Base-by-base conservation (phyloP, 2,329 filamentous ascomycete species). In the Trichoderma breve region DNA sequence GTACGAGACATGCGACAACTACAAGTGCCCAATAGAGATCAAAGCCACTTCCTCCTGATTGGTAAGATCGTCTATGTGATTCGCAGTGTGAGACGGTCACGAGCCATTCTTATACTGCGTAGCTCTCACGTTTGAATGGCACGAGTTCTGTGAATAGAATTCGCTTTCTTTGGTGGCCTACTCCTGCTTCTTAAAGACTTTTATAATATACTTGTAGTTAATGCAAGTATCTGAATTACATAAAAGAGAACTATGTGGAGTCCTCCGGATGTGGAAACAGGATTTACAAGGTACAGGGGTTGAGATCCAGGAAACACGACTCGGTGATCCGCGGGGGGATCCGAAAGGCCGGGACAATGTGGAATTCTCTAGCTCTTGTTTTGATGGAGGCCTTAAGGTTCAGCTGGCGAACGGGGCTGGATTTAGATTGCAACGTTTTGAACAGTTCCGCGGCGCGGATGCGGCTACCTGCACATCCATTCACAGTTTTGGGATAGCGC, bases 91-190 rank as follows among this genome's bases (percentile, higher is more conserved):
- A 3, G 4, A 51, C 12, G 43, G n/a, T 21, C n/a, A 21, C n/a
- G 43, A 21, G n/a, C 43, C n/a, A 21, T 51, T 51, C 4, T 6
- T 21, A 1, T 51, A 5, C 6, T 21, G n/a, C 21, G 47, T 12
- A 24, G 12, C 21, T 24, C 47, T 24, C 5, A 0, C 11, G 0
- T 12, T 24, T 14, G 3, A 24, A 14, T 5, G 0, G 39, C 39
- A 18, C 7, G 0, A 12, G 12, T 7, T 24, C 21, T 53, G 2
- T 24, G 0, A 24, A 3, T 24, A 53, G 1, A 1, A 14, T 14
- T 24, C 11, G n/a, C 5, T 21, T 53, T 12, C n/a, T 0, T 12
- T 21, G 43, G 18, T 21, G 43, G 9, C 9, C 43, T 47, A 21
- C n/a, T 51, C 43, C 15, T 0, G 4, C n/a, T 21, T 24, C 47